phyloP scores from a whole-genome alignment of 139 green algal genomes.

The Picochlorum costavermella region DNA sequence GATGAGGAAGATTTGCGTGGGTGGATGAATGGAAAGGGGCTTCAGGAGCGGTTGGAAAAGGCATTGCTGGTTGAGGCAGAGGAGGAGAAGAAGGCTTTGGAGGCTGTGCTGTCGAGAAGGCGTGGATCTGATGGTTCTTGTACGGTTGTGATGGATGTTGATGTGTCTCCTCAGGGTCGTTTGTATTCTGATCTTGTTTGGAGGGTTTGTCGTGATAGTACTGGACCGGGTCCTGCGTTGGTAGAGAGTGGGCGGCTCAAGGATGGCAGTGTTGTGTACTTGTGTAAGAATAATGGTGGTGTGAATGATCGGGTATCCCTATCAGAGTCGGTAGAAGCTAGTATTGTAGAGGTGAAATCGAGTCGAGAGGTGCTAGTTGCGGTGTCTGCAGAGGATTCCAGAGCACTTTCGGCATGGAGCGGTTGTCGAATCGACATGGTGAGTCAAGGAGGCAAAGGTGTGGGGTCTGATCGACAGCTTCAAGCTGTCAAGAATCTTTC shows the following conservation, averaged over 20 bases:
- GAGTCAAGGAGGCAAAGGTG: constrained; percentile 13
- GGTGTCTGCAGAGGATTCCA: neutral
- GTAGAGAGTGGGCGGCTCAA: neutral
- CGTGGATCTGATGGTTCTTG: neutral
- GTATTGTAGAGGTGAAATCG: neutral
- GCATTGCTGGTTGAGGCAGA: neutral
- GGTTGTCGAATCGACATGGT: constrained; percentile 2
- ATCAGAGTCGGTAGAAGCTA: neutral
- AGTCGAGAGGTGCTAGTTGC: neutral
- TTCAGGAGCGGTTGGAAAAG: neutral
- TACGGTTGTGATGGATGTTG: neutral
- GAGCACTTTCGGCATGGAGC: neutral
- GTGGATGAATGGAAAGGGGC: too few relatives aligned
- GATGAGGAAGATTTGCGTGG: too few relatives aligned
- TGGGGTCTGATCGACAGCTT: constrained; percentile 27
- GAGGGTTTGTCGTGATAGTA: neutral
- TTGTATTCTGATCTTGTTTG: neutral
- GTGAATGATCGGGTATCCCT: neutral
- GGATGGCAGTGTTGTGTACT: neutral
- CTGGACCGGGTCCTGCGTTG: neutral
- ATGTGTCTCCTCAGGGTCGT: neutral
- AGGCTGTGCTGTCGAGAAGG: neutral
- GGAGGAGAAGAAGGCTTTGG: neutral
- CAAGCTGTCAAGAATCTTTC: constrained; percentile 6
- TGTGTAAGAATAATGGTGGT: neutral